phyloP scores from a whole-genome alignment of 2,329 filamentous ascomycete species.

The Escovopsis sp. region DNA sequence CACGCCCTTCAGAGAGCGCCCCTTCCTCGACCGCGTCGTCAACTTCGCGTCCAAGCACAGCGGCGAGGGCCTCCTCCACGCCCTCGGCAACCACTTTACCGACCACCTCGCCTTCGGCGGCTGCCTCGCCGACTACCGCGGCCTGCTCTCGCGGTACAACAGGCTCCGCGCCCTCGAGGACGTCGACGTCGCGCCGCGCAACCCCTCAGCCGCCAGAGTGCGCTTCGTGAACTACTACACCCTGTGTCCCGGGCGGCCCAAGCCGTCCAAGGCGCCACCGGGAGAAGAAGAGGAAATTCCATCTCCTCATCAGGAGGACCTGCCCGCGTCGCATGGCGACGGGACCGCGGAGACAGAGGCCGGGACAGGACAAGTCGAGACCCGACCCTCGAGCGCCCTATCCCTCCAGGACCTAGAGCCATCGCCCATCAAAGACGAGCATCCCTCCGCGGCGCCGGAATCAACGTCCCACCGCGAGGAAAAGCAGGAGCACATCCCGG shows the following conservation, averaged over 20 bases:
- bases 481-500: too few species aligned
- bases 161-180: slow-evolving; percentile 58
- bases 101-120: slow-evolving; percentile 76
- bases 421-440: background rate
- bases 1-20: slow-evolving; percentile 49
- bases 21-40: slow-evolving; percentile 51
- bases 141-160: slow-evolving; percentile 55
- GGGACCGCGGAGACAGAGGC: background rate
- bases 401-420: background rate
- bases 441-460: too few species aligned
- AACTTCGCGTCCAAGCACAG: slow-evolving; percentile 75
- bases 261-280: slow-evolving; percentile 17
- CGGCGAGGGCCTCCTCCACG: slow-evolving; percentile 50
- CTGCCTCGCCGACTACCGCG: slow-evolving; percentile 61
- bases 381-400: background rate
- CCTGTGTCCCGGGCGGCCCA: slow-evolving; percentile 59
- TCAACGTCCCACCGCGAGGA: too few species aligned
- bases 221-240: slow-evolving; percentile 88
- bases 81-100: slow-evolving; percentile 57
- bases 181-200: slow-evolving; percentile 22
- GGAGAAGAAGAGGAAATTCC: background rate
- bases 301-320: slow-evolving; percentile 3
- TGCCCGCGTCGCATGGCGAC: too few species aligned
- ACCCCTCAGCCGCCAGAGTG: slow-evolving; percentile 33
- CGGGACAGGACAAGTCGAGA: slow-evolving; percentile 1